Evolutionary conservation across 768 basidiomycete genomes (phyloP), one percentile per base, ranked within the genome.

Genomic region (Steccherinum ochraceum): DNA sequence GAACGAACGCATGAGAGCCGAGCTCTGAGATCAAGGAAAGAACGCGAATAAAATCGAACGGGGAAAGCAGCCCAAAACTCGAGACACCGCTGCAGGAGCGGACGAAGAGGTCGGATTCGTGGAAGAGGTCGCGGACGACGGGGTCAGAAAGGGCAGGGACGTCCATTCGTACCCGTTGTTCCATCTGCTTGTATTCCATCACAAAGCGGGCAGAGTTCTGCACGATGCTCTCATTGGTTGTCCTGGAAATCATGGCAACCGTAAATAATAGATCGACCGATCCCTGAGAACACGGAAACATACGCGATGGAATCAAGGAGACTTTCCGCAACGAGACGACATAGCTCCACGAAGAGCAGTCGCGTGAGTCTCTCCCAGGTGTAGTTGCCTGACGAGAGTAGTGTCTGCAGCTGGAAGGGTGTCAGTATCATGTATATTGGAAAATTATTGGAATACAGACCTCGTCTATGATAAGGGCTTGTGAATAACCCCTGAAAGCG

Each of bases 381-480:
- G 68, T 87, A 86, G 61, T 76, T 72, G n/a, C 78, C 80, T 52
- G 89, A 87, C 45, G 76, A 74, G 57, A 91, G 72, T 57, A 88
- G 57, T 43, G 75, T 69, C 61, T 89, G 89, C 41, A 91, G 68
- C 89, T 91, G 61, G 42, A 51, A 40, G 51, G 49, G 53, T 21
- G 41, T 5, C 24, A 40, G 12, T 4, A 3, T 21, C 12, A 44
- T 20, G n/a, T 39, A 52, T 12, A 12, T 5, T 35, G 24, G 5
- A 10, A 27, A 20, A 24, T n/a, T 26, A 24, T 12, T 47, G 24
- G 5, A 3, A n/a, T 48, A 66, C 82, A 26, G 48, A 85, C 89
- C 78, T 92, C 87, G 68, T 92, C 84, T 56, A 91, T 81, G 58
- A 91, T 86, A 65, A 88, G 68, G 49, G 88, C 88, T 69, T 91